Evolutionary conservation across 768 basidiomycete species (phyloP).

Genomic region (Punctularia strigosozonata): DNA sequence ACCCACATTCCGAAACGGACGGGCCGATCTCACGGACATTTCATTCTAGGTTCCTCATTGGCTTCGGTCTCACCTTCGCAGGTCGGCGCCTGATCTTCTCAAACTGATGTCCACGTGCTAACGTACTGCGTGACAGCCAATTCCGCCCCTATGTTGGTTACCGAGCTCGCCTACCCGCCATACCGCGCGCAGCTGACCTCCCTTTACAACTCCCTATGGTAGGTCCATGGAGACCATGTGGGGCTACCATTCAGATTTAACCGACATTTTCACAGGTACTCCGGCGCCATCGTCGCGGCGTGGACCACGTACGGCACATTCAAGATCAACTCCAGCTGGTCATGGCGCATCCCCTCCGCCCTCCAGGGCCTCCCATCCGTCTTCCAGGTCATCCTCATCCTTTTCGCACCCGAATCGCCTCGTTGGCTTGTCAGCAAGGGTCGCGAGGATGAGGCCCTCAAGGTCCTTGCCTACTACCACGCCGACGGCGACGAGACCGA

Average conservation of each 20-base stretch:
- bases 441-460: slow-evolving; percentile 52
- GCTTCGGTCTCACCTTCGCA: slow-evolving; percentile 68
- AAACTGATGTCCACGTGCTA: slow-evolving; percentile 12
- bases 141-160: slow-evolving; percentile 75
- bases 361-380: slow-evolving; percentile 63
- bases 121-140: slow-evolving; percentile 29
- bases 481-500: slow-evolving; percentile 61
- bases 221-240: no score
- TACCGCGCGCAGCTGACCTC: slow-evolving; percentile 75
- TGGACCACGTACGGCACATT: slow-evolving; percentile 81
- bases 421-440: slow-evolving; percentile 76
- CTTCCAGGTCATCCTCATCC: slow-evolving; percentile 52
- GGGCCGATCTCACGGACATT: slow-evolving; percentile 2
- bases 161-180: slow-evolving; percentile 76
- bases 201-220: slow-evolving; percentile 77
- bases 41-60: slow-evolving; percentile 45
- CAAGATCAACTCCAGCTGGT: slow-evolving; percentile 53
- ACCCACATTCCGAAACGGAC: neutral
- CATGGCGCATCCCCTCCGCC: slow-evolving; percentile 75
- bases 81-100: slow-evolving; percentile 19
- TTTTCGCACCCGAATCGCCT: slow-evolving; percentile 73
- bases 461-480: slow-evolving; percentile 74
- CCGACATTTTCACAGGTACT: no score
- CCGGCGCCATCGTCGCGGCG: slow-evolving; percentile 71
- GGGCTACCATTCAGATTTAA: no score